Conservation (phyloP, 2,329 filamentous ascomycete species). For the Stagonosporopsis tanaceti region DNA sequence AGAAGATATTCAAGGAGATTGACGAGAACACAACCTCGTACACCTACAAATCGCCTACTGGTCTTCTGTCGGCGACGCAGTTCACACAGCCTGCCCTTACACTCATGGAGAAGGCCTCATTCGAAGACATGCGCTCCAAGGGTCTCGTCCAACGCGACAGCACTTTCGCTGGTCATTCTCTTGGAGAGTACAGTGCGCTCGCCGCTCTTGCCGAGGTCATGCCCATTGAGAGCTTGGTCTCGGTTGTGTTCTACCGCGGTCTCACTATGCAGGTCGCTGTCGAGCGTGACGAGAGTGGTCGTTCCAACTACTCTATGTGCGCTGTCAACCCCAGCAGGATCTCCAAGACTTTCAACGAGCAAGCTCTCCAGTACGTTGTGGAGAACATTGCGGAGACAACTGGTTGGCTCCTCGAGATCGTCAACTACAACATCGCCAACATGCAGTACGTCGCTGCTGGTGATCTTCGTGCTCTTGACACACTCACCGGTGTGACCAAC, state of each 20-base stretch:
- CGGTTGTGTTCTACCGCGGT: slow-evolving; percentile 98
- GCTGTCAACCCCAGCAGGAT: slow-evolving; percentile 98
- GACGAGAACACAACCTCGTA: slow-evolving; percentile 92
- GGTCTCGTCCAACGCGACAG: slow-evolving; percentile 95
- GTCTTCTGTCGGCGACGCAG: slow-evolving; percentile 93
- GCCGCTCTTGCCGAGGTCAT: slow-evolving; percentile 97
- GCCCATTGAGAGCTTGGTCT: slow-evolving; percentile 98
- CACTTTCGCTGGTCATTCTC: slow-evolving; percentile 96
- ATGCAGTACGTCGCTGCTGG: slow-evolving; percentile 75
- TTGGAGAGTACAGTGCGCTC: slow-evolving; percentile 97
- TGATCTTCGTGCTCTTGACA: slow-evolving; percentile 71
- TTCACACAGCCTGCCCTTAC: slow-evolving; percentile 98
- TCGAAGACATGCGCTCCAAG: slow-evolving; percentile 98
- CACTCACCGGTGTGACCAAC: slow-evolving; percentile 82
- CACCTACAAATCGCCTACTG: slow-evolving; percentile 94
- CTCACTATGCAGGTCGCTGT: slow-evolving; percentile 99
- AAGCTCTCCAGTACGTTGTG: slow-evolving; percentile 94
- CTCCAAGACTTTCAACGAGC: slow-evolving; percentile 98
- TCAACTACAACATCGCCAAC: slow-evolving; percentile 86
- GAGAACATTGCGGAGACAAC: slow-evolving; percentile 94
- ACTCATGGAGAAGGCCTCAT: slow-evolving; percentile 99
- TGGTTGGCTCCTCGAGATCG: slow-evolving; percentile 95
- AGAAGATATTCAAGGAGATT: slow-evolving; percentile 99
- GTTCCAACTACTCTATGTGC: slow-evolving; percentile 99
- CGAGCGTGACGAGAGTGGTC: slow-evolving; percentile 89